Evolutionary conservation across 2,329 filamentous ascomycete species (phyloP), one percentile per base, ranked within the genome.

Genomic region (Neofusicoccum sp.): DNA sequence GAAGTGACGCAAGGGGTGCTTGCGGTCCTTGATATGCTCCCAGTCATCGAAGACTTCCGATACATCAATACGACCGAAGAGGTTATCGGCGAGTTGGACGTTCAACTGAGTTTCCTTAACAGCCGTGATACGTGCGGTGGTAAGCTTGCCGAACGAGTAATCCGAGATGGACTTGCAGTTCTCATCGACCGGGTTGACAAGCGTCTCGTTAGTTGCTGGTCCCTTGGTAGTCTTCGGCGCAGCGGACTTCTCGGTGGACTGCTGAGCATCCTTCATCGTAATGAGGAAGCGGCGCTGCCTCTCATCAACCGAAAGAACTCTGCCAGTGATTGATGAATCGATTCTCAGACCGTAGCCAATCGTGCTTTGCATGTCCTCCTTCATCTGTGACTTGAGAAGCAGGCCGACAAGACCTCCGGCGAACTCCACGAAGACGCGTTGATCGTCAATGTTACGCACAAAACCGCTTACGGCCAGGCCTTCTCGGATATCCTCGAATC

Each of bases 101-200:
- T 98, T 98, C 60, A 98, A 80, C 72, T 99, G 95, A 0, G 93
- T 97, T 51, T 88, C 88, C 75, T 96, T 96, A 70, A 97, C 80
- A 0, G 91, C 91, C n/a, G 85, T 84, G 45, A 99, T 85, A 67
- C 84, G 88, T 40, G 90, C 93, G 70, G 90, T 91, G 6, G 87
- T 86, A 48, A 89, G 73, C 65, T 83, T 88, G 58, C 93, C 93
- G 31, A 91, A 80, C 1, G 80, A 79, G 51, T 96, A 83, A 65
- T 96, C 91, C 47, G 87, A 85, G n/a, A 89, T 79, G 6, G 85
- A 83, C 34, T 78, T 80, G 62, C 90, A 81, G 4, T 78, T 80
- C 6, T 82, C 78, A 68, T 96, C 91, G 6, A 93, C 76, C 16
- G 88, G 81, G 64, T 89, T 86, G 36, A 79, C 68, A 30, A 80